phyloP scores from a whole-genome alignment of 495 filamentous ascomycete genomes.

The Penicillium angulare region DNA sequence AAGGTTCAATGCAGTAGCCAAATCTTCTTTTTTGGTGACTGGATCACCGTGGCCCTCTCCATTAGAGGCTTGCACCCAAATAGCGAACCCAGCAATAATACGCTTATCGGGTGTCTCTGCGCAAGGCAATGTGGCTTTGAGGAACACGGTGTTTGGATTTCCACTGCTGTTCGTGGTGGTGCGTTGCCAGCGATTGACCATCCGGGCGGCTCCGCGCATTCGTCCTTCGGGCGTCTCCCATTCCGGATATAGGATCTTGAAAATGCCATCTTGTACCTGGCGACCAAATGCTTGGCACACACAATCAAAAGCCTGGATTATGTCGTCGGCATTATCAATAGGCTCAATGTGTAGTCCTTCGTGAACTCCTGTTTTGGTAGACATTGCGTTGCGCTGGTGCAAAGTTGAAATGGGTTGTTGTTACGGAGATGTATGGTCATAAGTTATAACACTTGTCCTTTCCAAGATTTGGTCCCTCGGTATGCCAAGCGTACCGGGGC shows the following conservation, averaged over 20 bases:
- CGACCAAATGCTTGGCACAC: slow-evolving; percentile 33
- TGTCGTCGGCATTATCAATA: background rate
- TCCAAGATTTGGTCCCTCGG: too few relatives aligned
- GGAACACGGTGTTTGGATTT: slow-evolving; percentile 38
- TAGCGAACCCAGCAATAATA: slow-evolving; percentile 37
- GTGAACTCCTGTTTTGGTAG: too few relatives aligned
- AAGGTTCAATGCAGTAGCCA: slow-evolving; percentile 19
- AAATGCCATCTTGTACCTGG: slow-evolving; percentile 39
- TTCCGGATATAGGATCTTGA: slow-evolving; percentile 40
- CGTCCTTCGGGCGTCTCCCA: slow-evolving; percentile 41
- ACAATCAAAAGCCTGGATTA: slow-evolving; percentile 8
- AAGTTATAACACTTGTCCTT: too few relatives aligned
- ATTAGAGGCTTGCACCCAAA: slow-evolving; percentile 35
- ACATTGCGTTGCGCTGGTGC: too few relatives aligned
- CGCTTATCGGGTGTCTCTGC: slow-evolving; percentile 7
- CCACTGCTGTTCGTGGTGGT: slow-evolving; percentile 30
- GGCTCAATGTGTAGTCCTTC: background rate
- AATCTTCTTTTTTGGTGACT: slow-evolving; percentile 17
- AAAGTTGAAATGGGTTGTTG: too few relatives aligned
- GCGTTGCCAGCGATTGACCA: slow-evolving; percentile 30
- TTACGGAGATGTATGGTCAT: too few relatives aligned
- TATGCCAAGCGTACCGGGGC: too few relatives aligned
- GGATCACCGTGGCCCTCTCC: slow-evolving; percentile 37
- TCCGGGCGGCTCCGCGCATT: slow-evolving; percentile 18
- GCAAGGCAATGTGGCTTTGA: slow-evolving; percentile 40